A percentile compares a stretch with the other conserved stretches of the same genome.
These are phyloP conservation scores for Auricularia sp. DNA, from an alignment of 768 basidiomycete genomes.

Conservation along the genomic window DNA sequence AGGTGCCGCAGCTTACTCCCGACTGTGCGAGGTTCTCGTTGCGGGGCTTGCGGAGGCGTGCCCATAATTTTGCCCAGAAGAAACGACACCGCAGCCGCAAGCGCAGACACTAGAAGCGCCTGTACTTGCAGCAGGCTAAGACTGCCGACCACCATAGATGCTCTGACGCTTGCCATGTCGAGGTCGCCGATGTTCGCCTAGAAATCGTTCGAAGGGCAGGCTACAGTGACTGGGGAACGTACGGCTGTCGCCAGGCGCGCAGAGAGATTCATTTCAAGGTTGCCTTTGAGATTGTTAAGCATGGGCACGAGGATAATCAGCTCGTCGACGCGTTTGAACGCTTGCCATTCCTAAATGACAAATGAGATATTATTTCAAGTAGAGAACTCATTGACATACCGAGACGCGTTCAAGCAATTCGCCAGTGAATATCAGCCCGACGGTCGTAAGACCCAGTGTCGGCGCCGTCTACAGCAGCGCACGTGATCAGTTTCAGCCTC, in stretches of 20 bases:
- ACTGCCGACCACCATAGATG: constrained; percentile 68
- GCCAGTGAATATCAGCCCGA: constrained; percentile 84
- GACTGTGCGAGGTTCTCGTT: neutral
- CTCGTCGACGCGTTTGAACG: constrained; percentile 85
- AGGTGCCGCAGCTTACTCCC: neutral
- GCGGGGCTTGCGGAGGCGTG: neutral
- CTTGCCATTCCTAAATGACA: constrained; percentile 61
- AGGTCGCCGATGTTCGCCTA: constrained; percentile 81
- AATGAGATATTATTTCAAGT: constrained; percentile 2
- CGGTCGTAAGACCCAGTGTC: constrained; percentile 71
- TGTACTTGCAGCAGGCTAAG: constrained; percentile 86
- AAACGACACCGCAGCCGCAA: constrained; percentile 73
- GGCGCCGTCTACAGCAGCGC: constrained; percentile 59
- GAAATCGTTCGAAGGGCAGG: neutral
- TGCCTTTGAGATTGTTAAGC: constrained; percentile 91
- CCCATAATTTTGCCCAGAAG: constrained; percentile 39
- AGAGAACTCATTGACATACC: constrained; percentile 32
- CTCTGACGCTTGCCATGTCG: constrained; percentile 55
- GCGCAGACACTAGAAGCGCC: constrained; percentile 77
- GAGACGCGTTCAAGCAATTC: constrained; percentile 82
- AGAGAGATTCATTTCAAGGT: constrained; percentile 97
- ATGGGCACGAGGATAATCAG: constrained; percentile 95
- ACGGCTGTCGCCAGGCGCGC: constrained; percentile 87
- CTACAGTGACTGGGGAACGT: constrained; percentile 1
- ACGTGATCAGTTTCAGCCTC: neutral